Conservation (phyloP, 345 rosid genomes). For the Arabis hirsuta region DNA sequence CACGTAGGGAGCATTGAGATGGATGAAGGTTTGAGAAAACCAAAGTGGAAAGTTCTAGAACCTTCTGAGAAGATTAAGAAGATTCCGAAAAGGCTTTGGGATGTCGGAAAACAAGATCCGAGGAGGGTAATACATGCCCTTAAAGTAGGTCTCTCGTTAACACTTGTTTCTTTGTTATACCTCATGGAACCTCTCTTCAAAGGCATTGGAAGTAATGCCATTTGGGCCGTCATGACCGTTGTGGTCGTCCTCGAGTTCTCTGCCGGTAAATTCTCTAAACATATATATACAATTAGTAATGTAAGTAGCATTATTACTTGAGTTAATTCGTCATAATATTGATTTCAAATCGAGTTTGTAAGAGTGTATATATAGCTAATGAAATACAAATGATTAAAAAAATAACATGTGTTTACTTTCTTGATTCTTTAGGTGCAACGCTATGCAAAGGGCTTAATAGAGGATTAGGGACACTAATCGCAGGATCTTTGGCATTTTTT, state of each 20-base stretch:
- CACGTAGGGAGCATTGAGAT: slow-evolving; percentile 35
- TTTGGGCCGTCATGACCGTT: slow-evolving; percentile 94
- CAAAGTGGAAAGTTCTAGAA: slow-evolving; percentile 41
- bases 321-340: no score
- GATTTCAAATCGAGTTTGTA: no score
- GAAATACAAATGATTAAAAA: no score
- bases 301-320: slow-evolving; percentile 5
- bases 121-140: slow-evolving; percentile 74
- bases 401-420: neutral
- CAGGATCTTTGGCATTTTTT: slow-evolving; percentile 74
- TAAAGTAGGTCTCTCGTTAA: slow-evolving; percentile 75
- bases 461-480: slow-evolving; percentile 75
- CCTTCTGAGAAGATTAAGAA: slow-evolving; percentile 45
- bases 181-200: slow-evolving; percentile 67
- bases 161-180: slow-evolving; percentile 75
- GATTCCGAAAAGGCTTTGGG: slow-evolving; percentile 51
- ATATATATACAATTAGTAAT: neutral
- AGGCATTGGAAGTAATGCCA: slow-evolving; percentile 65
- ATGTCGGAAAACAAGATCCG: slow-evolving; percentile 75
- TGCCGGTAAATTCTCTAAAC: slow-evolving; percentile 52
- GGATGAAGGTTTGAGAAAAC: slow-evolving; percentile 34
- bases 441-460: slow-evolving; percentile 83
- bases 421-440: slow-evolving; percentile 65
- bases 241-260: slow-evolving; percentile 90
- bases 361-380: no score